Conservation (phyloP, 2,329 filamentous ascomycete genomes). For the Byssoonygena ceratinophila region DNA sequence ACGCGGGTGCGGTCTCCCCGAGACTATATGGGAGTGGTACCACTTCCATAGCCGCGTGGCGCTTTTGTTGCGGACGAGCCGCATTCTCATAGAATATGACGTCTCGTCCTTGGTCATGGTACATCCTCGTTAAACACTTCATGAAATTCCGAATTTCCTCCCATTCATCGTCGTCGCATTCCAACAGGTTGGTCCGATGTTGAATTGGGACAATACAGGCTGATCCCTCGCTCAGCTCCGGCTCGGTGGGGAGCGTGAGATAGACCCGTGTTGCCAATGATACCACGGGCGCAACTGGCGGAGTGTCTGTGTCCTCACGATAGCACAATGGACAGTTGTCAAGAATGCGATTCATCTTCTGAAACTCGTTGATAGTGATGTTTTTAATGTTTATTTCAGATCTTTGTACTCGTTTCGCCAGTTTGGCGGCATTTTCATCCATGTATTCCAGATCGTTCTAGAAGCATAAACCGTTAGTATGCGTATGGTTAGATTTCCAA, state of each 20-base stretch:
- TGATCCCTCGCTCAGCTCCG: constrained; percentile 71
- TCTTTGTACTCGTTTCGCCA: constrained; percentile 78
- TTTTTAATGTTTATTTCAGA: constrained; percentile 82
- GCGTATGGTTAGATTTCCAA: neutral
- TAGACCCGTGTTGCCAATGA: constrained; percentile 78
- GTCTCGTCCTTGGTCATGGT: constrained; percentile 82
- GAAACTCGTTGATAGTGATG: constrained; percentile 74
- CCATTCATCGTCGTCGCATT: constrained; percentile 98
- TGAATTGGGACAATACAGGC: constrained; percentile 82
- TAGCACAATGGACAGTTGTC: constrained; percentile 85
- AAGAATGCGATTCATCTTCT: constrained; percentile 75
- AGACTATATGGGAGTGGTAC: constrained; percentile 82
- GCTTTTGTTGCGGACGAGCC: constrained; percentile 62
- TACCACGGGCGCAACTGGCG: constrained; percentile 73
- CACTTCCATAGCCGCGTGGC: constrained; percentile 74
- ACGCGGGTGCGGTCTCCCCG: constrained; percentile 84
- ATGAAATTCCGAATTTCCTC: constrained; percentile 98
- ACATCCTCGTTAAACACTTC: constrained; percentile 89
- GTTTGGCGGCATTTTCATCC: constrained; percentile 87
- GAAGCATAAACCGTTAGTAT: constrained; percentile 1
- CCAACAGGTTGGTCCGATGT: constrained; percentile 80
- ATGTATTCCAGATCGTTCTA: constrained; percentile 85
- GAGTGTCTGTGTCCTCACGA: constrained; percentile 69
- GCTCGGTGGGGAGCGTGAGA: constrained; percentile 78
- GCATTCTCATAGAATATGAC: constrained; percentile 98